Evolutionary conservation across 2,329 filamentous ascomycete species (phyloP), one percentile per base, ranked within the genome.

Genomic region (Colletotrichum sp.): DNA sequence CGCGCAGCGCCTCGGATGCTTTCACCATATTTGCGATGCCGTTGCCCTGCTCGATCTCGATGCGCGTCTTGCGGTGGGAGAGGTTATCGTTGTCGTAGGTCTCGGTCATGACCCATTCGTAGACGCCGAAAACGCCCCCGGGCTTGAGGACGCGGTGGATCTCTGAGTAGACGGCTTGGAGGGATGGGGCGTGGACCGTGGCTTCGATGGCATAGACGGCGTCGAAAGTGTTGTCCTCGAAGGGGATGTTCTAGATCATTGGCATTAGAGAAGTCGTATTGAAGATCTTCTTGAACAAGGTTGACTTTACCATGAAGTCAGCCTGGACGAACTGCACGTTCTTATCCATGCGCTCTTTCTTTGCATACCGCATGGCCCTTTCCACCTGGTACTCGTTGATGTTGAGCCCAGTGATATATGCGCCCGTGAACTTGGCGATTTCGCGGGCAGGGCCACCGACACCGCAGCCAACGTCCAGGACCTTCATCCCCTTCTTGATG

Each of bases 351-450:
- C 93, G 93, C 87, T 98, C 95, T 86, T 95, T 95, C 77, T 90
- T 87, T 4, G 96, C 95, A 83, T 98, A 98, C 71, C 90, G 89
- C 16, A 93, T 96, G n/a, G 96, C 96, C 79, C 97, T 95, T 84
- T 98, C 92, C 79, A 99, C 98, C 88, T 99, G 97, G 89, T 99
- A 99, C 88, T 98, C 95, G 87, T 99, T 99, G 64, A 98, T 99
- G 92, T 99, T 99, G 84, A 99, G 88, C 59, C 97, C 97, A 28
- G 95, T 94, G 78, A 99, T 91, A 81, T 98, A 95, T 81, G 92
- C 94, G 77, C 95, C 96, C 13, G 95, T 94, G 88, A 99, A 99
- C 88, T 98, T 98, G 87, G 95, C 95, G 81, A 99, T 99, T 89
- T 99, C 96, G 77, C 96, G 92, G 8, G 96, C 97, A 26, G 97